phyloP scores from a whole-genome alignment of 2,329 filamentous ascomycete genomes.

The Plectosphaerella plurivora region DNA sequence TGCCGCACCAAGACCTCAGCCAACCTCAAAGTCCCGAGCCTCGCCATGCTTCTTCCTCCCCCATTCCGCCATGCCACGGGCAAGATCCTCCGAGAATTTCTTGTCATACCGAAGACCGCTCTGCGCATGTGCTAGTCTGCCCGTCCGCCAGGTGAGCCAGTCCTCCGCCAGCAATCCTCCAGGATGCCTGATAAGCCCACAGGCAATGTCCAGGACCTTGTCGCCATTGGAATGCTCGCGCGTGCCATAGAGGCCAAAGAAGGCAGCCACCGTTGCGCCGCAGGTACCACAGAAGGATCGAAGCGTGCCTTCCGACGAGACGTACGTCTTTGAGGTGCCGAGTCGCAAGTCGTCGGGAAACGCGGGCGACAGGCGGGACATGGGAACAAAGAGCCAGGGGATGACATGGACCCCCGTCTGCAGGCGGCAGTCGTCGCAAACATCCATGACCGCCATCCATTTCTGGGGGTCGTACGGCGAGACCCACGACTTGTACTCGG shows the following conservation, averaged over 20 bases:
- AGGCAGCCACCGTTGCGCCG: conserved; percentile 33
- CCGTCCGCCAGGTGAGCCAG: conserved; percentile 42
- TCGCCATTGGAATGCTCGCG: conserved; percentile 9
- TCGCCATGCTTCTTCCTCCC: conserved; percentile 27
- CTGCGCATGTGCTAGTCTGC: conserved; percentile 23
- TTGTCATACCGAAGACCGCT: conserved; percentile 31
- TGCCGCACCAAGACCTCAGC: conserved; percentile 2
- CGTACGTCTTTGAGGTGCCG: conserved; percentile 39
- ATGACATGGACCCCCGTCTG: conserved; percentile 34
- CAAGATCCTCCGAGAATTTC: conserved; percentile 27
- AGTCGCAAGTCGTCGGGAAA: conserved; percentile 29
- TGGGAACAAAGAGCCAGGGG: conserved; percentile 38
- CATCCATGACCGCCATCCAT: conserved; percentile 36
- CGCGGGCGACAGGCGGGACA: conserved; percentile 27
- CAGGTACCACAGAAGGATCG: conserved; percentile 42
- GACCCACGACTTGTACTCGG: conserved; percentile 25
- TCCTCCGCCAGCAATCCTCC: conserved; percentile 37
- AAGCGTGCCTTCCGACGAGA: conserved; percentile 30
- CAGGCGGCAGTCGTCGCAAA: conserved; percentile 39
- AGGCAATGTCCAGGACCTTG: conserved; percentile 33
- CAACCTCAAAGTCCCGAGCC: conserved; percentile 1
- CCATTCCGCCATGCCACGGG: conserved; percentile 32
- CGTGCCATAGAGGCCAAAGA: conserved; percentile 19
- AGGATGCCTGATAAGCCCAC: conserved; percentile 38
- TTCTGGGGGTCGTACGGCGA: conserved; percentile 32